phyloP scores from a whole-genome alignment of 2,329 filamentous ascomycete species.

The Arthroderma uncinatum region DNA sequence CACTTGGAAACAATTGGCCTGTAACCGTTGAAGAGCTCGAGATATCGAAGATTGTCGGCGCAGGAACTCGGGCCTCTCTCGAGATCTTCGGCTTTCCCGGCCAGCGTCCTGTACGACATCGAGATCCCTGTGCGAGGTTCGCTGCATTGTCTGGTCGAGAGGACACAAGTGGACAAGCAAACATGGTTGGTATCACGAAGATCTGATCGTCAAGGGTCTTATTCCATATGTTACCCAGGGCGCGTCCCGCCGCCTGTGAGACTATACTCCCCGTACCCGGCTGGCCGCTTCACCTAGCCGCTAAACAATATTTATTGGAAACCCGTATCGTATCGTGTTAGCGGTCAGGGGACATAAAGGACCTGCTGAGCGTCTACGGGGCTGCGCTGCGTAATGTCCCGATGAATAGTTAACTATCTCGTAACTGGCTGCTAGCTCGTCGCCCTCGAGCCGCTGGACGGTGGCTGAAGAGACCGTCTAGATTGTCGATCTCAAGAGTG shows the following conservation, averaged over 20 bases:
- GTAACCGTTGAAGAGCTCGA: neutral
- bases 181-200: constrained; percentile 2
- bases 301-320: too few relatives aligned
- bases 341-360: too few relatives aligned
- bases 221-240: neutral
- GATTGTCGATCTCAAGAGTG: neutral
- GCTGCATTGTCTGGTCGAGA: constrained; percentile 4
- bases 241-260: neutral
- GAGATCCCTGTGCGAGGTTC: neutral
- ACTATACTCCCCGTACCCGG: neutral
- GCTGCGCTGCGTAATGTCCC: too few relatives aligned
- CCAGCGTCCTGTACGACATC: constrained; percentile 2
- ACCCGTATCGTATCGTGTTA: too few relatives aligned
- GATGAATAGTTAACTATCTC: too few relatives aligned
- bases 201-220: neutral
- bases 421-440: neutral
- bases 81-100: neutral
- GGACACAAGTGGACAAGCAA: neutral
- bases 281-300: neutral
- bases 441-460: neutral
- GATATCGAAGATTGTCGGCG: neutral
- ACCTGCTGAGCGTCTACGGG: too few relatives aligned
- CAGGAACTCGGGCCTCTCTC: neutral
- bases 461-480: neutral
- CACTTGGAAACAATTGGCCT: neutral